These are phyloP conservation scores for Xylaria sp. DNA, from an alignment of 2,329 filamentous ascomycete genomes.

Conservation along the genomic window DNA sequence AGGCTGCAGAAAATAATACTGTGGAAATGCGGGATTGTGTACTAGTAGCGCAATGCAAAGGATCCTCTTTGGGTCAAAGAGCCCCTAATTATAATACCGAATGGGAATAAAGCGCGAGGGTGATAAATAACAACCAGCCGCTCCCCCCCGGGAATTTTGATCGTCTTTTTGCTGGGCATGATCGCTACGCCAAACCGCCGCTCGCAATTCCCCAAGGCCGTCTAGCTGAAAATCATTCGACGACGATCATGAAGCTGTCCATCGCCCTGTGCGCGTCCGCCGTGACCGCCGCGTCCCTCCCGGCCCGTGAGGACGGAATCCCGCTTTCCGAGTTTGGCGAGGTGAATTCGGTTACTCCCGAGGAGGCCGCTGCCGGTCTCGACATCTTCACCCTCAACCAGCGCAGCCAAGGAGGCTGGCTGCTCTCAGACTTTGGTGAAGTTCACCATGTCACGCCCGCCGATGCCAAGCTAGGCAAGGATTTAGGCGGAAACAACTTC, in stretches of 20 bases:
- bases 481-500: constrained; percentile 46
- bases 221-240: constrained; percentile 25
- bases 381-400: constrained; percentile 29
- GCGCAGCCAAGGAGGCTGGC: constrained; percentile 36
- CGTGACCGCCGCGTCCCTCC: constrained; percentile 43
- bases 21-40: constrained; percentile 36
- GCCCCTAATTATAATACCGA: constrained; percentile 29
- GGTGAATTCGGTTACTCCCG: constrained; percentile 32
- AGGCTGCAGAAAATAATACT: constrained; percentile 24
- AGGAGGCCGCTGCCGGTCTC: constrained; percentile 32
- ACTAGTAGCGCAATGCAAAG: constrained; percentile 7
- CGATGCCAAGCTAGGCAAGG: constrained; percentile 38
- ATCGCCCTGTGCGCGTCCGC: constrained; percentile 43
- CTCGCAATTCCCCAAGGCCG: constrained; percentile 20
- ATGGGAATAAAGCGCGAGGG: constrained; percentile 29
- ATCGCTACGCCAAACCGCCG: constrained; percentile 29
- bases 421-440: constrained; percentile 40
- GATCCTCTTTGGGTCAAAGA: constrained; percentile 27
- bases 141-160: constrained; percentile 31
- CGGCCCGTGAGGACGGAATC: constrained; percentile 35
- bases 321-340: constrained; percentile 36
- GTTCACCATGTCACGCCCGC: constrained; percentile 41
- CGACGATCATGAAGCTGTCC: constrained; percentile 45
- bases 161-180: constrained; percentile 31
- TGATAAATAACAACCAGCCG: constrained; percentile 32